These are phyloP conservation scores for Athelia psychrophila DNA, from an alignment of 1,284 basidiomycete genomes.

Conservation along the genomic window DNA sequence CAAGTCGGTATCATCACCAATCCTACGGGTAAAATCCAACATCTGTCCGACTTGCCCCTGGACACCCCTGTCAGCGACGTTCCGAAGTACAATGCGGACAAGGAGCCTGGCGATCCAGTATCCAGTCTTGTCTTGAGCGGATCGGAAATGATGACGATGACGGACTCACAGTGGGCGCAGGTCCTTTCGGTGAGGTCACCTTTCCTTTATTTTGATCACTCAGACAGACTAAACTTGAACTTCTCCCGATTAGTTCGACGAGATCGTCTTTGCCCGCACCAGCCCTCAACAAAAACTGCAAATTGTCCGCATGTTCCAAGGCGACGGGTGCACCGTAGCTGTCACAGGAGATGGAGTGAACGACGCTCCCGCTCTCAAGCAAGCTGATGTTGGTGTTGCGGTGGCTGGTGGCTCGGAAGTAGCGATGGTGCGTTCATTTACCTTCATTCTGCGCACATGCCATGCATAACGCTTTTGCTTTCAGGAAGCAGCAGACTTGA, in stretches of 20 bases:
- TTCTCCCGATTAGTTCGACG: constrained; percentile 51
- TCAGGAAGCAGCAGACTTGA: constrained; percentile 43
- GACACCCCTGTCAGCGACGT: constrained; percentile 16
- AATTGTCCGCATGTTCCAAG: constrained; percentile 64
- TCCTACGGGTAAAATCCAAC: constrained; percentile 28
- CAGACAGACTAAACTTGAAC: constrained; percentile 1
- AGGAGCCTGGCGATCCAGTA: constrained; percentile 16
- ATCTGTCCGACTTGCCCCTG: constrained; percentile 32
- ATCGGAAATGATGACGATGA: constrained; percentile 45
- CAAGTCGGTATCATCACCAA: constrained; percentile 55
- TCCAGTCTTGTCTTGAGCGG: constrained; percentile 50
- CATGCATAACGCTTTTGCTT: background rate
- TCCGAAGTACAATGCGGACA: constrained; percentile 23
- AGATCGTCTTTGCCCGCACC: constrained; percentile 73
- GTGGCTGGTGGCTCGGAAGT: constrained; percentile 53
- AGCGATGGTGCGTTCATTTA: constrained; percentile 27
- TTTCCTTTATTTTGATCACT: background rate
- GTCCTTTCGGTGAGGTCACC: constrained; percentile 11
- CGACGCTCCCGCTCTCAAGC: constrained; percentile 62
- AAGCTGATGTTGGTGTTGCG: constrained; percentile 54
- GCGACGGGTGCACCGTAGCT: constrained; percentile 47
- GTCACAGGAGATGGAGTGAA: constrained; percentile 71
- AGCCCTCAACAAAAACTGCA: constrained; percentile 72
- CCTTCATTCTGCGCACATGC: background rate
- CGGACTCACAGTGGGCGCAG: constrained; percentile 44